Evolutionary conservation across 192 early-diverging fungal species (phyloP), one percentile per base, ranked within the genome.

Genomic region (Irineochytrium annulatum): DNA sequence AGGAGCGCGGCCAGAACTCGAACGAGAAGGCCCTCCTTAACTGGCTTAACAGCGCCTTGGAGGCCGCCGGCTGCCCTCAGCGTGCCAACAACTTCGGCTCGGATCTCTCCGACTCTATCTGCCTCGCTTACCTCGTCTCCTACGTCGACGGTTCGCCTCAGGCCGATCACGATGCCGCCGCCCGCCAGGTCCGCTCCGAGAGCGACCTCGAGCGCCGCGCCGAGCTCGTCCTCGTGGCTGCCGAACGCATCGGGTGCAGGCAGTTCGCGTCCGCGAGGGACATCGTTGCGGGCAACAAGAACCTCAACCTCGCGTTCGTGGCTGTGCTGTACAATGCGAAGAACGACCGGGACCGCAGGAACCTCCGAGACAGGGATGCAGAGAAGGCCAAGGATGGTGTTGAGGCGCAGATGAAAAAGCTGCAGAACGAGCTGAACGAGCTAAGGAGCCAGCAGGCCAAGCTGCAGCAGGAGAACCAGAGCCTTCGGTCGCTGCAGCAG

Each of bases 241-340:
- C 73, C 2, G 71, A 68, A 30, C 39, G 43, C 35, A 65, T 75
- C 41, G 73, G 74, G 17, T 75, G 73, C 41, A 24, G 73, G 14
- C 63, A 75, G 22, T 75, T 70, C 48, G 59, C 67, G 22, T 52
- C 41, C 29, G 60, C 73, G 13, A 29, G 43, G 3, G 71, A 69
- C 29, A 72, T 75, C 43, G 71, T 75, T 5, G 66, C 39, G 17
- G 73, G 73, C 14, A 75, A 70, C 44, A 68, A 66, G 53, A 75
- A 74, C 46, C 46, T 75, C 28, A 75, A 75, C 39, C 43, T 75
- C 4, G 73, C 73, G 13, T 75, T 75, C 57, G 71, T 74, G 8
- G 73, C 73, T 17, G 67, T 70, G 5, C 55, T 75, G 19, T 75
- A 70, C 30, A 75, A 73, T 59, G 35, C 61, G 1, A 61, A 67